Conservation (phyloP, 208 protist species). For the Leishmania major region DNA sequence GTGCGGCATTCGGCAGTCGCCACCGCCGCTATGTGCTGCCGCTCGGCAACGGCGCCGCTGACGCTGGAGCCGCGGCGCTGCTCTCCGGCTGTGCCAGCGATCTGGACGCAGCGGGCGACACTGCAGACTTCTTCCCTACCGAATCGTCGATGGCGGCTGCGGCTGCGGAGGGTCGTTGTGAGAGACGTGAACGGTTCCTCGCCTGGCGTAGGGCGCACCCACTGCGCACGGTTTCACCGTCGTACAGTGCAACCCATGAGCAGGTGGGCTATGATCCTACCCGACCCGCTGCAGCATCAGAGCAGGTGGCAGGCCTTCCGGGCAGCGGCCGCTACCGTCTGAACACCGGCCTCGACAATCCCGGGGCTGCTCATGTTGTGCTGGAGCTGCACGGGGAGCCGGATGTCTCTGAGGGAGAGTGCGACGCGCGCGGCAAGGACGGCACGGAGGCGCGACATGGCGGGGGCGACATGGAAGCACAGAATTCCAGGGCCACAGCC, state of each 20-base stretch:
- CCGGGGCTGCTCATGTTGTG: slow-evolving; percentile 28
- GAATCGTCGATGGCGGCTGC: slow-evolving; percentile 5
- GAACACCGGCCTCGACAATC: slow-evolving; percentile 76
- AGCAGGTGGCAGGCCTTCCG: neutral
- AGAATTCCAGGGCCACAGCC: neutral
- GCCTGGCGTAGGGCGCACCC: slow-evolving; percentile 54
- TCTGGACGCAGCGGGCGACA: neutral
- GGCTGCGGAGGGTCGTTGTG: slow-evolving; percentile 19
- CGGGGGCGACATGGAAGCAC: neutral
- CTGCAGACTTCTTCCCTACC: neutral
- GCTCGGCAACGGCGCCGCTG: neutral
- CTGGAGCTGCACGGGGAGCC: slow-evolving; percentile 32
- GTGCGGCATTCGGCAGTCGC: neutral
- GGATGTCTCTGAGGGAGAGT: neutral
- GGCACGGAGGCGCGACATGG: neutral
- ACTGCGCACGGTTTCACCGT: slow-evolving; percentile 10
- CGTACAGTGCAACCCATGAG: slow-evolving; percentile 1
- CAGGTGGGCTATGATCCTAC: neutral
- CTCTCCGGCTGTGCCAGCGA: neutral
- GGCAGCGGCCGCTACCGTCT: slow-evolving; percentile 45
- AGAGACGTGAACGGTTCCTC: slow-evolving; percentile 56
- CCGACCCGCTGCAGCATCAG: neutral
- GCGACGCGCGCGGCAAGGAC: neutral
- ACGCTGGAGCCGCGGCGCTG: neutral
- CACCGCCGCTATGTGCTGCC: slow-evolving; percentile 14